phyloP scores from a whole-genome alignment of 495 filamentous ascomycete species.

The Corynascus novoguineensis region DNA sequence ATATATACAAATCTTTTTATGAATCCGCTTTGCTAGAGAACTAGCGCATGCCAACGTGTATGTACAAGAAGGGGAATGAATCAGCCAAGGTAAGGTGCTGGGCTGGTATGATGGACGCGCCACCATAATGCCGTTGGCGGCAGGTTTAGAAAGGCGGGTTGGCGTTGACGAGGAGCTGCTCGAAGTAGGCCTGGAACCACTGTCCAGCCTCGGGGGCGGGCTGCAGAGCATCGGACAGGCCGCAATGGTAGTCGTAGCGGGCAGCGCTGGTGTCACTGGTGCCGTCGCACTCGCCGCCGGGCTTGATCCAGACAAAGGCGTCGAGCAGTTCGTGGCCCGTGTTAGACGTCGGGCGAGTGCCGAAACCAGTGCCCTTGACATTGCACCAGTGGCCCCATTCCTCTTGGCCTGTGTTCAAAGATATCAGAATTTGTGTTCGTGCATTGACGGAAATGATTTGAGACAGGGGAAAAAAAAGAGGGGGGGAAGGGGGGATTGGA shows the following conservation, averaged over 20 bases:
- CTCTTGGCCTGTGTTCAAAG: slow-evolving; percentile 37
- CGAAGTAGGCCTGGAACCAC: slow-evolving; percentile 79
- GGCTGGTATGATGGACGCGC: too few relatives aligned
- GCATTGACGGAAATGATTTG: background rate
- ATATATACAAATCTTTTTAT: background rate
- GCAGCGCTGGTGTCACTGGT: slow-evolving; percentile 56
- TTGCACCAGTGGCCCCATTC: slow-evolving; percentile 85
- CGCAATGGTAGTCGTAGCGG: slow-evolving; percentile 70
- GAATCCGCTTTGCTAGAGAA: background rate
- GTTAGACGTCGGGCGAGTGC: slow-evolving; percentile 58
- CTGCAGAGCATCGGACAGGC: slow-evolving; percentile 51
- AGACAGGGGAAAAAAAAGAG: background rate
- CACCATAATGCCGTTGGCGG: background rate
- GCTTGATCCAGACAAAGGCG: slow-evolving; percentile 82
- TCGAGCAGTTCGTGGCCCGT: slow-evolving; percentile 60
- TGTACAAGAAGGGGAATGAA: background rate
- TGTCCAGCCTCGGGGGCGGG: slow-evolving; percentile 72
- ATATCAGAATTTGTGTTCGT: background rate
- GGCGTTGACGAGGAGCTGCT: slow-evolving; percentile 63
- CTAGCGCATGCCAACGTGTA: background rate
- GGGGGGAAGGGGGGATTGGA: background rate
- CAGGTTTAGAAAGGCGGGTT: slow-evolving; percentile 48
- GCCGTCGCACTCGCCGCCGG: slow-evolving; percentile 75
- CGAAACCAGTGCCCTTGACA: slow-evolving; percentile 63
- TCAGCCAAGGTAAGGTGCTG: background rate